These are phyloP conservation scores for Gossypium ekmanianum DNA, from an alignment of 345 rosid species.

Conservation along the genomic window DNA sequence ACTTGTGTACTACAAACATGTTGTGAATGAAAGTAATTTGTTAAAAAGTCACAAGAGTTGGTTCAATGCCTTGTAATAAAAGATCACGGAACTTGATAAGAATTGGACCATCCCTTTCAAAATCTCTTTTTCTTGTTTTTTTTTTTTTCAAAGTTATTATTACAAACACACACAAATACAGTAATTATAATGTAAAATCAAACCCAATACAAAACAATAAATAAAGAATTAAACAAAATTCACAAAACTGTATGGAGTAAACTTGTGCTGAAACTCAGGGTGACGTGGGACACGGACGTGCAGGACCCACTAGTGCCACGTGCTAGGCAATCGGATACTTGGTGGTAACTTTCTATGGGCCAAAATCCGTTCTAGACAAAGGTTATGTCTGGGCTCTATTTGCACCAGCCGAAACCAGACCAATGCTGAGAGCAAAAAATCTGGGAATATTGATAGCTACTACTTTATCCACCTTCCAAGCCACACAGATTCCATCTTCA, in stretches of 20 bases:
- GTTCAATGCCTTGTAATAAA: background rate
- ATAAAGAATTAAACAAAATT: no score
- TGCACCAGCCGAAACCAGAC: slow-evolving; percentile 15
- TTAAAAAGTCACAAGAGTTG: background rate
- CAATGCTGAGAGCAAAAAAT: slow-evolving; percentile 21
- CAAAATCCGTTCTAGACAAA: slow-evolving; percentile 4
- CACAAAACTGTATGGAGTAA: no score
- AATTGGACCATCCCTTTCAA: slow-evolving; percentile 19
- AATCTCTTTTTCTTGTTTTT: background rate
- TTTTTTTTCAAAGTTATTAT: no score
- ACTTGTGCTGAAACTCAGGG: slow-evolving; percentile 6
- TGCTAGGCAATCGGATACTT: background rate
- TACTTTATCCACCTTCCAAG: slow-evolving; percentile 18
- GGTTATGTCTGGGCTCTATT: slow-evolving; percentile 1
- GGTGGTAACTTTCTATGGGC: slow-evolving; percentile 12
- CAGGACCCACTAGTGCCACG: slow-evolving; percentile 24
- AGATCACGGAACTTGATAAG: slow-evolving; percentile 16
- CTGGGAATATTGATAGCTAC: slow-evolving; percentile 25
- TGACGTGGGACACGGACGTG: slow-evolving; percentile 30
- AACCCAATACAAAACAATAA: no score
- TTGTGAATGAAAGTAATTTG: background rate
- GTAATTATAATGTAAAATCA: no score
- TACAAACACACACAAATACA: no score
- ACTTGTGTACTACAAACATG: background rate
- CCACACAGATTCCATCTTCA: slow-evolving; percentile 40